Base-by-base conservation (phyloP, 148 eudicot species). In the Dysphania ambrosioides region DNA sequence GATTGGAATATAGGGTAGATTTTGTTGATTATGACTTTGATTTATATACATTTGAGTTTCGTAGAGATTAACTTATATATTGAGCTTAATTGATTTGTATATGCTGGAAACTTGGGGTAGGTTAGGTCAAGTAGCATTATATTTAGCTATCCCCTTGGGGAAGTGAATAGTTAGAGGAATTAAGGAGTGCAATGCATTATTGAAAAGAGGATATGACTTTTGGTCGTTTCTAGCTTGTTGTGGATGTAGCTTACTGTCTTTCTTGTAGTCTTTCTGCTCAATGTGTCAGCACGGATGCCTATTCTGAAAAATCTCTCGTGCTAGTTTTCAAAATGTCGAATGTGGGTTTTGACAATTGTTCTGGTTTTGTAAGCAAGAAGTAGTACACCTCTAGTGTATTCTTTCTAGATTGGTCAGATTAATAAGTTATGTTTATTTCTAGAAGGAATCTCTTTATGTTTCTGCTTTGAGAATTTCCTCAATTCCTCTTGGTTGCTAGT, bases 11-110 rank as follows among this genome's bases (percentile, higher is more conserved):
- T 30, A 27, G 18, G 65, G 27, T n/a, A n/a, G 9, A 2, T 5
- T 24, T 35, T 4, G 42, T 15, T 38, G 38, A 0, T 5, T 47
- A 6, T 2, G 18, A 5, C 13, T 47, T 47, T 16, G 15, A n/a
- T 56, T 1, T 21, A 5, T 11, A 4, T 57, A 11, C 38, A 57
- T 68, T 77, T 77, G 75, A 23, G 70, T 58, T 60, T 55, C 35
- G 41, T 29, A 30, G 19, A 7, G 40, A 55, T 26, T 11, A 27
- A 40, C 58, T 72, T 5, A n/a, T 40, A 40, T 60, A n/a, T 8
- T 47, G 2, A 63, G 70, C 24, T 34, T 35, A 23, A 21, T 13
- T 53, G 53, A 12, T 16, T 63, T 63, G 9, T 47, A 31, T 62
- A 62, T 62, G 66, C 18, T 62, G 62, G 53, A 21, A 47, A n/a